Evolutionary conservation across 1,284 basidiomycete genomes (phyloP), one percentile per base, ranked within the genome.

Genomic region (Neotropicomus parvogracilis): DNA sequence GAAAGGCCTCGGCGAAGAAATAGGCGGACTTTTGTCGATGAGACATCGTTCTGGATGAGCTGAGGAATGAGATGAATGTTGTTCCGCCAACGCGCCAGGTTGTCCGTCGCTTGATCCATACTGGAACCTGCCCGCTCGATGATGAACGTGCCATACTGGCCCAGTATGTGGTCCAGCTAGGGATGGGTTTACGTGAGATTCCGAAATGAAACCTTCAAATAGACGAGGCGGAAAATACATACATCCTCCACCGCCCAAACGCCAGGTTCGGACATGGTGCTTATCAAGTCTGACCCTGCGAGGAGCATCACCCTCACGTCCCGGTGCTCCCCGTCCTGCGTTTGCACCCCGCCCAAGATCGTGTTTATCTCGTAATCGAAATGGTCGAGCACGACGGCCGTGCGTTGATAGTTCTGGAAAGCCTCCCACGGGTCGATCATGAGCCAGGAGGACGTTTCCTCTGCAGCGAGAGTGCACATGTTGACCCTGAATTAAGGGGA

Each of bases 381-480:
- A 66, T 97, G 95, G 66, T 97, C 94, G 40, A 98, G 81, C 48
- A 98, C 95, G 41, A 97, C 83, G 24, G 95, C 95, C 2, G 95
- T 98, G 50, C 94, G 87, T 65, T 95, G 91, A 71, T 97, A 98
- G 42, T 82, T 78, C 68, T 95, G 94, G 61, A 92, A 86, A 19
- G 93, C 91, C 70, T 98, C 95, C 95, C 95, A 98, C 17, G 93
- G 79, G 67, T 98, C 95, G 34, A 97, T 89, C 95, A 97, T 98
- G 37, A 91, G 74, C 83, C 84, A 88, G 39, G 76, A 73, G 33
- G 83, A 83, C 0, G 86, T 86, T 65, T 91, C 78, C 64, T 93
- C 87, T 33, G 90, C 81, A 13, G 88, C 91, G 39, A 93, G 78
- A 48, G 80, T 85, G 71, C 91, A 95, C 91, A 94, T 95, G 58